Percentiles rank a stretch among this genome's conserved stretches.
phyloP scores from a whole-genome alignment of 169 alveolate species.

The Besnoitia besnoiti region DNA sequence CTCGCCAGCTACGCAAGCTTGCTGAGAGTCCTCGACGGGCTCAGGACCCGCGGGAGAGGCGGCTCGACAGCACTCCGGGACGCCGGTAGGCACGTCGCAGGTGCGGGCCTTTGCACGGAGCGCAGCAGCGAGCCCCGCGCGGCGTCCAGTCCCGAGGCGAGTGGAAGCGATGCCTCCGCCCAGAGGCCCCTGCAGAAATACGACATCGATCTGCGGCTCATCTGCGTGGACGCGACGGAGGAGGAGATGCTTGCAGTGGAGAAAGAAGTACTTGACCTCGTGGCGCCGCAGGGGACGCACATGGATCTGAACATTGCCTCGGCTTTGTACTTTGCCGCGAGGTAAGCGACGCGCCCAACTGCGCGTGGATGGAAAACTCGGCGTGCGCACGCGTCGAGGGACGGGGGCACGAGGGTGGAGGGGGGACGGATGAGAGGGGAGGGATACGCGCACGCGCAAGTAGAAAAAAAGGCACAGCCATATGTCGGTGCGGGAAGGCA shows the following conservation, averaged over 20 bases:
- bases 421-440: background rate
- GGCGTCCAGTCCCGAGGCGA: background rate
- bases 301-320: constrained; percentile 68
- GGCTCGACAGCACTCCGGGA: too few species aligned
- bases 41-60: too few species aligned
- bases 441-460: too few species aligned
- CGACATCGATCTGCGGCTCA: constrained; percentile 59
- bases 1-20: constrained; percentile 64
- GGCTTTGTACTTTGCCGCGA: constrained; percentile 58
- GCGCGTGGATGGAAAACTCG: background rate
- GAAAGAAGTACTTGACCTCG: constrained; percentile 29
- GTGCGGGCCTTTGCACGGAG: background rate
- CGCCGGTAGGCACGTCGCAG: background rate
- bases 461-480: too few species aligned
- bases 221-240: constrained; percentile 55
- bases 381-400: too few species aligned
- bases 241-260: constrained; percentile 31
- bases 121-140: background rate
- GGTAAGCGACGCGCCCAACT: constrained; percentile 9
- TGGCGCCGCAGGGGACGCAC: constrained; percentile 56
- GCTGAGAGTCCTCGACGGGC: too few species aligned
- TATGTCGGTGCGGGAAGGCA: too few species aligned
- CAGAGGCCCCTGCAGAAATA: background rate
- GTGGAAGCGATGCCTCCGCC: background rate
- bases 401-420: too few species aligned